phyloP scores from a whole-genome alignment of 768 basidiomycete genomes.

The Termitomyces sp. region DNA sequence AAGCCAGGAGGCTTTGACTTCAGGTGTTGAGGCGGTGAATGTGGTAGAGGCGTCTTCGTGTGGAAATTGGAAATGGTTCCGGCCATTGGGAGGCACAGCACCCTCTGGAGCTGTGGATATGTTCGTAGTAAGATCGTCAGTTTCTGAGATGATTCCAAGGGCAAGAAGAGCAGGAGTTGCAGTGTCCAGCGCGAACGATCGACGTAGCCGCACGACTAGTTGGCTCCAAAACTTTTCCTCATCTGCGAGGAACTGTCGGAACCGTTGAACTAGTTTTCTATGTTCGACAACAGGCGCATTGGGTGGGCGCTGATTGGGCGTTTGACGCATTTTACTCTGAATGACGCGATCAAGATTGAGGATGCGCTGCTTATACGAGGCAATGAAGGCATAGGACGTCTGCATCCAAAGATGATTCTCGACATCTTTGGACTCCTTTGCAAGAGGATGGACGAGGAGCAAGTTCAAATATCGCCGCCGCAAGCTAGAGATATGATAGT shows the following conservation, averaged over 20 bases:
- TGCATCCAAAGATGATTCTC: conserved; percentile 91
- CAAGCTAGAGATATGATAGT: conserved; percentile 46
- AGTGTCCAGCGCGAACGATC: conserved; percentile 67
- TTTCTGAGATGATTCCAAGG: conserved; percentile 49
- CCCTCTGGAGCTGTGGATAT: conserved; percentile 16
- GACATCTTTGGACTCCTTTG: conserved; percentile 72
- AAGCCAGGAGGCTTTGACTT: conserved; percentile 62
- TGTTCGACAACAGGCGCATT: conserved; percentile 55
- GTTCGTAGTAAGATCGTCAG: conserved; percentile 28
- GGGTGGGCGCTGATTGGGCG: conserved; percentile 45
- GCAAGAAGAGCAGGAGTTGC: conserved; percentile 52
- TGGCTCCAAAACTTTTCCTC: conserved; percentile 93
- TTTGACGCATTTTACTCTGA: conserved; percentile 34
- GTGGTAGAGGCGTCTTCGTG: conserved; percentile 42
- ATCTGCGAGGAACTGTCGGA: conserved; percentile 83
- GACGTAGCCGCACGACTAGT: conserved; percentile 71
- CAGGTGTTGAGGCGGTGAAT: conserved; percentile 36
- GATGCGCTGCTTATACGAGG: conserved; percentile 77
- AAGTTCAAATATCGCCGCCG: conserved; percentile 68
- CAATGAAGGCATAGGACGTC: conserved; percentile 83
- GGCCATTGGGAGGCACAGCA: conserved; percentile 31
- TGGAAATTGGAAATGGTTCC: conserved; percentile 66
- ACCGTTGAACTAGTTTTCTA: conserved; percentile 82
- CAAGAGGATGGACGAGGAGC: conserved; percentile 64
- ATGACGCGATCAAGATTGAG: conserved; percentile 58